Conservation (phyloP, 2,329 filamentous ascomycete species). For the Claviceps fusiformis region DNA sequence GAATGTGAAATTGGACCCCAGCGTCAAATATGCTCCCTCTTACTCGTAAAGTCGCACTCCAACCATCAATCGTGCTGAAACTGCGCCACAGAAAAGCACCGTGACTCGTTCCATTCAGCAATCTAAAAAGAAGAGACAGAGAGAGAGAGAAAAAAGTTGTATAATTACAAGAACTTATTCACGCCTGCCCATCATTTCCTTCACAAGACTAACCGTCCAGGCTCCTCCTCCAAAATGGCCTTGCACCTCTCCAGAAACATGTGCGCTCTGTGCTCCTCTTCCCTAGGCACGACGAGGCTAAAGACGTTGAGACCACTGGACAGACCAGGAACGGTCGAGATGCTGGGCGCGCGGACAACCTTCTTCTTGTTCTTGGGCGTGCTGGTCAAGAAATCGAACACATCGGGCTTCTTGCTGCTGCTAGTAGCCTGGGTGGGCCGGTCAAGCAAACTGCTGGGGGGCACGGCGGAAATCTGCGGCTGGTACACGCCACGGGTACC, state of each 20-base stretch:
- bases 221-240: conserved; percentile 66
- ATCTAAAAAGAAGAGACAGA: no score
- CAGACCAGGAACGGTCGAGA: conserved; percentile 28
- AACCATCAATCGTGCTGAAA: no score
- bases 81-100: no score
- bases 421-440: conserved; percentile 14
- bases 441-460: conserved; percentile 26
- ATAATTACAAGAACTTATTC: neutral
- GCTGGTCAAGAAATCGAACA: conserved; percentile 62
- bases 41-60: no score
- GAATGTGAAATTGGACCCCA: no score
- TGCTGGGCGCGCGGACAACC: conserved; percentile 11
- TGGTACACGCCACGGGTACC: conserved; percentile 50
- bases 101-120: no score
- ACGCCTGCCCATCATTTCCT: neutral
- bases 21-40: no score
- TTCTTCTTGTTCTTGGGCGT: conserved; percentile 9
- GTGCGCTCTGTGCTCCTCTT: conserved; percentile 69
- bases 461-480: conserved; percentile 54
- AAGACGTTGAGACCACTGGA: conserved; percentile 60
- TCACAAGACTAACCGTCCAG: conserved; percentile 57
- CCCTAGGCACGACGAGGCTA: conserved; percentile 62
- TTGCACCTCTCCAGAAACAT: conserved; percentile 81
- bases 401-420: conserved; percentile 38
- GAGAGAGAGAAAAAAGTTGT: no score